Evolutionary conservation across 2,329 filamentous ascomycete species (phyloP).

Genomic region (Colletotrichum acutatum): DNA sequence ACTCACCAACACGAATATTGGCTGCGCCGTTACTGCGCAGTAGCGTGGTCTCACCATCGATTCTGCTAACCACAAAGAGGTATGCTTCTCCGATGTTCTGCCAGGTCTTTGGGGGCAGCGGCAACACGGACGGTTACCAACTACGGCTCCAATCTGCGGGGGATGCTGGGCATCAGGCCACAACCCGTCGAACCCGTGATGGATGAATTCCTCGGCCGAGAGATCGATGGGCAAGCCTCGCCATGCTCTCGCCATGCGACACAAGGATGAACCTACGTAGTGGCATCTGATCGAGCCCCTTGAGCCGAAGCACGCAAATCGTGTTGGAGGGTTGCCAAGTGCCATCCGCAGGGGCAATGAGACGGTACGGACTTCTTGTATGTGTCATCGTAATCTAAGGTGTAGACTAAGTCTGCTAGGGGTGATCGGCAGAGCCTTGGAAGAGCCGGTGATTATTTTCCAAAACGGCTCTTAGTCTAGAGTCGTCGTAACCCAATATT

Average conservation of each 20-base stretch:
- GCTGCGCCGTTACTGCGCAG: neutral
- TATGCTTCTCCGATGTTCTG: constrained; percentile 1
- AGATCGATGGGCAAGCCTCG: neutral
- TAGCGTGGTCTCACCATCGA: constrained; percentile 22
- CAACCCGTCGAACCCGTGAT: neutral
- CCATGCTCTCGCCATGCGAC: neutral
- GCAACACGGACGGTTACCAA: neutral
- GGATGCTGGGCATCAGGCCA: neutral
- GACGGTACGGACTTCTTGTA: neutral
- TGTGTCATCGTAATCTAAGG: neutral
- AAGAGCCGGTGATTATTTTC: neutral
- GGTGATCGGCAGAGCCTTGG: neutral
- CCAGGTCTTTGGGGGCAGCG: neutral
- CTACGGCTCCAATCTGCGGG: neutral
- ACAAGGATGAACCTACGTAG: neutral
- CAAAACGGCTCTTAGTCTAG: constrained; percentile 6
- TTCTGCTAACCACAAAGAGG: constrained; percentile 7
- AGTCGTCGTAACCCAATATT: neutral
- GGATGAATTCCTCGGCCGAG: neutral
- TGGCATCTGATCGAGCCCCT: neutral
- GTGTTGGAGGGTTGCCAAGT: neutral
- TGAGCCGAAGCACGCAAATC: neutral
- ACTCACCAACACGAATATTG: neutral
- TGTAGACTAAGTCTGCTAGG: neutral
- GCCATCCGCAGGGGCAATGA: neutral